Base-by-base conservation (phyloP, 306 rosid genomes). In the Cucurbita moschata region DNA sequence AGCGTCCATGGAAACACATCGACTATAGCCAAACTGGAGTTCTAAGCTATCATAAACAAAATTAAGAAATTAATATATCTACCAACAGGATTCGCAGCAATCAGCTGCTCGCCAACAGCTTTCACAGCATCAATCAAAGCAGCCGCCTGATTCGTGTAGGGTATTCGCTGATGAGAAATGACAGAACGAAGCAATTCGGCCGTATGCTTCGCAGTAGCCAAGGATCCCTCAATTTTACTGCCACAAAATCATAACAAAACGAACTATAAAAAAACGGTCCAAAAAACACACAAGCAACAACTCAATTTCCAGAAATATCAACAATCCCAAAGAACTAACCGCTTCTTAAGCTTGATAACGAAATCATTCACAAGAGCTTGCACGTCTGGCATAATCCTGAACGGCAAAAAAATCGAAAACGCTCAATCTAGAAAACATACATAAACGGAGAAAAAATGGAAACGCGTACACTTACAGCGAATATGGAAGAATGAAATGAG, bases 181-280 rank as follows among this genome's bases (percentile, higher is more conserved):
- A 91, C 90, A 1, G 96, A 81, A 47, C 98, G 85, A 56, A 94
- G 90, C 76, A 94, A 78, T 75, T 87, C 98, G 2, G 96, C 97
- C 15, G 98, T 78, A 80, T 74, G 95, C 86, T 83, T 87, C 58
- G 98, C 96, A 0, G 92, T 89, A 81, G 90, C 89, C 80, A 82
- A 94, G 13, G 98, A 94, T 59, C 98, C 98, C 87, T 94, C 98
- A 75, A 94, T 90, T 82, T 90, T 89, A 67, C 98, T 94, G 83
- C 54, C 73, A 82, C 73, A 79, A 50, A 0, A 49, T 16, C 44
- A 13, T 15, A 47, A 47, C 13, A 52, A 7, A 21, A 9, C 16
- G 7, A 68, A 13, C 23, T 15, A 26, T 47, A 68, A 5, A 63
- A 47, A 47, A 67, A 46, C 18, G 79, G 46, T 59, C 21, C 15